Percentiles rank a stretch among this genome's conserved stretches.
Conservation (phyloP, 768 basidiomycete species). For the Leccinum variicolor region DNA sequence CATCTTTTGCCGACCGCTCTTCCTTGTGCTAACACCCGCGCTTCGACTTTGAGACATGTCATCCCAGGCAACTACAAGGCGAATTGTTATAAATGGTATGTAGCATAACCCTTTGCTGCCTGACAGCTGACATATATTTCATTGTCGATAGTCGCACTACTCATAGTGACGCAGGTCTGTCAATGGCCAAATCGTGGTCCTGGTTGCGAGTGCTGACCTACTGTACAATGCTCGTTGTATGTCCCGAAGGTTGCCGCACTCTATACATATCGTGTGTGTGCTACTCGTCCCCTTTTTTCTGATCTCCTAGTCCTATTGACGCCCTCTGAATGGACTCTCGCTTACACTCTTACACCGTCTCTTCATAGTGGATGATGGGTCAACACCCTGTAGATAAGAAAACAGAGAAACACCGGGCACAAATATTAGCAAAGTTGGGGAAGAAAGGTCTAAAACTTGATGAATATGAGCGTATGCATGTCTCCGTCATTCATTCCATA, state of each 20-base stretch:
- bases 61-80: constrained; percentile 36
- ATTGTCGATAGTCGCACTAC: constrained; percentile 42
- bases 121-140: constrained; percentile 7
- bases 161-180: constrained; percentile 51
- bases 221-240: not conserved
- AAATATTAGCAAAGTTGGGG: constrained; percentile 67
- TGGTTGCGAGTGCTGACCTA: not conserved
- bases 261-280: constrained; percentile 67
- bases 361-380: constrained; percentile 62
- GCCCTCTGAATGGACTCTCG: not conserved
- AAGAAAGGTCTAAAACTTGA: constrained; percentile 74
- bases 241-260: constrained; percentile 66
- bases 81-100: constrained; percentile 46
- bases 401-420: constrained; percentile 64
- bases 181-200: not conserved
- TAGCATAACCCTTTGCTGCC: not conserved
- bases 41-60: constrained; percentile 14
- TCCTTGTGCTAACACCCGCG: not conserved
- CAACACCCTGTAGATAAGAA: constrained; percentile 50
- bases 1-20: not conserved
- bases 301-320: not conserved
- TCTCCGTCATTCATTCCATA: not conserved
- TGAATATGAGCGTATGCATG: constrained; percentile 81
- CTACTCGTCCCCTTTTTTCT: not conserved
- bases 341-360: not conserved